Base-by-base conservation (phyloP, 139 green algal species). In the Zygnema circumcarinatum region DNA sequence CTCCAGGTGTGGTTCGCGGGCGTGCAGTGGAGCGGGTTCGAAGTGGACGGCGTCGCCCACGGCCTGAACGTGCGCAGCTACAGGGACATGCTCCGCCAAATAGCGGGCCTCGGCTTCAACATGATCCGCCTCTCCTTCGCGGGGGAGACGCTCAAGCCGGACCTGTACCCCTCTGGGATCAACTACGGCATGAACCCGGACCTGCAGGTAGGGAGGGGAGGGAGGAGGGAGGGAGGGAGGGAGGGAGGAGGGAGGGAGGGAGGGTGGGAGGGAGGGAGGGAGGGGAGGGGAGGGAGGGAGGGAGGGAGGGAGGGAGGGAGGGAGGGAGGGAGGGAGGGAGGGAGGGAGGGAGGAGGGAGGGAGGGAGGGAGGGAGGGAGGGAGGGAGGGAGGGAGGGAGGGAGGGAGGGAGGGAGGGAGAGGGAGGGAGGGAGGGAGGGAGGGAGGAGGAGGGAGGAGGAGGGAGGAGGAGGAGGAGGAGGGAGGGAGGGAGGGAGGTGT, bases 131-230 rank as follows among this genome's bases (percentile, higher is more conserved):
- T 88, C 47, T 52, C 83, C 38, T 88, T 88, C 38, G 40, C 83
- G 29, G 83, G 83, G 11, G 40, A 73, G 29, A 69, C 42, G 32
- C 73, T 88, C 22, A 22, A 42, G 73, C 72, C 72, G n/a, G 7
- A 1, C n/a, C 38, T 7, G 29, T 36, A 22, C 36, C 83, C 83
- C 31, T 54, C 52, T 33, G 67, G 38, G 29, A 84, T 88, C 72
- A 83, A 88, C 83, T 88, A 88, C 83, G 36, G 39, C 40, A n/a
- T 41, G 2, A 88, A 88, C 83, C 69, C 69, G 22, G 83, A 88
- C 22, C 35, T 88, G 25, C 38, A 29, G 7, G 76, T 83, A 21
- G 7, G 33, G 33, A 41, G n/a, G n/a, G n/a, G n/a, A 25, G 25
- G 25, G 25, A n/a, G 56, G 56, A 29, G 56, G 56, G 29, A 72